Evolutionary conservation across 225 moss, liverwort and hornwort genomes (phyloP), one percentile per base, ranked within the genome.

Genomic region (Rhytidiadelphus loreus): DNA sequence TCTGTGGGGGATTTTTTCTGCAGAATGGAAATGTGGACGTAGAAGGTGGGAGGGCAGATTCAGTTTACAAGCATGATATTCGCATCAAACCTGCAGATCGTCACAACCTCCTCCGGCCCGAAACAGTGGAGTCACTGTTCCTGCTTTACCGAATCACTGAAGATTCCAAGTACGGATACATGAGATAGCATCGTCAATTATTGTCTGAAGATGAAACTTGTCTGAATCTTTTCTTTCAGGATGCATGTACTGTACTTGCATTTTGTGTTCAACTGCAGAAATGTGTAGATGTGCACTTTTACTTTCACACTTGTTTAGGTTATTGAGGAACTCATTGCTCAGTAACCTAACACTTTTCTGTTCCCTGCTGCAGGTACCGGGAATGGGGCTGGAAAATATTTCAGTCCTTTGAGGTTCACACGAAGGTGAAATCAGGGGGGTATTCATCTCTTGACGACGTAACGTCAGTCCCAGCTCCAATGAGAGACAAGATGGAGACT

Each of bases 381-480:
- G 92, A 96, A 12, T 99, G 98, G 98, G 98, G 98, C 46, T 99
- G 96, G 96, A 92, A 95, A 29, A 97, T 99, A 68, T 99, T 97
- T 82, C 93, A 96, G 76, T 93, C 98, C 14, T 97, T 99, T 88
- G 93, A 99, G 88, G 85, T 62, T 80, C 97, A 99, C 90, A 90
- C 98, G 44, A 99, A 97, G 90, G 96, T 99, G 82, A 87, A 82
- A 72, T 93, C 95, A 10, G 98, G 98, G 85, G 98, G 98, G 16
- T 99, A 97, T n/a, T 94, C 94, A 80, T 99, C 98, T 35, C 91
- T 99, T 39, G 84, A 95, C 74, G 97, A 95, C 66, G 98, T 99
- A 44, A 97, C 97, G 70, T 86, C 87, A 33, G 88, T 99, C 79
- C 96, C 98, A 85, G 93, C 98, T 72, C 97, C 94, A 25, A 93